phyloP scores from a whole-genome alignment of 2,329 filamentous ascomycete genomes.

The Ophiostoma novo-ulmi region DNA sequence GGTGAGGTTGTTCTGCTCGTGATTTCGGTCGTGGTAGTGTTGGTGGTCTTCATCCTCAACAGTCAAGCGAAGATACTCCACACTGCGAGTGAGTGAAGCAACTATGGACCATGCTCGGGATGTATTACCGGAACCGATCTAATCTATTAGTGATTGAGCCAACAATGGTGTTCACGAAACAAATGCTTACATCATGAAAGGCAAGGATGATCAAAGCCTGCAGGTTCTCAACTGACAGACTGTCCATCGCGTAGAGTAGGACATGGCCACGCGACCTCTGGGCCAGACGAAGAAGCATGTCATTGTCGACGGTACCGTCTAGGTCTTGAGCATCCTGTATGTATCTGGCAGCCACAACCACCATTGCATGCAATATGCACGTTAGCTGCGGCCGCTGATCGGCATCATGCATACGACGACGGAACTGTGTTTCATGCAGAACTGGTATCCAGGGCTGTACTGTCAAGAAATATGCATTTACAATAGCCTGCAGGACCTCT shows the following conservation, averaged over 20 bases:
- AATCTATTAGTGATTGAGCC: too few relatives aligned
- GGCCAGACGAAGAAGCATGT: conserved; percentile 24
- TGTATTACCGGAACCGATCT: conserved; percentile 30
- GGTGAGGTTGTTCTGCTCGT: too few relatives aligned
- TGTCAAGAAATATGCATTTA: conserved; percentile 33
- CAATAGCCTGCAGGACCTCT: conserved; percentile 29
- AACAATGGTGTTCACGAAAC: conserved; percentile 29
- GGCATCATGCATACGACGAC: conserved; percentile 30
- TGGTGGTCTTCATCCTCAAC: conserved; percentile 32
- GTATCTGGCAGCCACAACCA: conserved; percentile 26
- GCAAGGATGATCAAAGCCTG: conserved; percentile 36
- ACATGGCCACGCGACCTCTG: conserved; percentile 28
- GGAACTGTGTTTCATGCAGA: conserved; percentile 35
- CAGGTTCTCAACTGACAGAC: conserved; percentile 34
- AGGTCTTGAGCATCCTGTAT: background rate
- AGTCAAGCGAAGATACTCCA: conserved; percentile 37
- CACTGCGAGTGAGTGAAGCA: conserved; percentile 36
- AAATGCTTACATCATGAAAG: conserved; percentile 33
- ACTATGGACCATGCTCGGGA: conserved; percentile 36
- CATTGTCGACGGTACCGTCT: conserved; percentile 28
- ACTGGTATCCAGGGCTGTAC: conserved; percentile 39
- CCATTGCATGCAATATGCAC: conserved; percentile 36
- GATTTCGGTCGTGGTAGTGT: background rate
- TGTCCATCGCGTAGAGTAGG: conserved; percentile 33
- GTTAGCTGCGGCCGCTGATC: conserved; percentile 29